A percentile compares a stretch with the other conserved stretches of the same genome.
Evolutionary conservation across 2,329 filamentous ascomycete genomes (phyloP).

Genomic region (Hymenoscyphus linearis): DNA sequence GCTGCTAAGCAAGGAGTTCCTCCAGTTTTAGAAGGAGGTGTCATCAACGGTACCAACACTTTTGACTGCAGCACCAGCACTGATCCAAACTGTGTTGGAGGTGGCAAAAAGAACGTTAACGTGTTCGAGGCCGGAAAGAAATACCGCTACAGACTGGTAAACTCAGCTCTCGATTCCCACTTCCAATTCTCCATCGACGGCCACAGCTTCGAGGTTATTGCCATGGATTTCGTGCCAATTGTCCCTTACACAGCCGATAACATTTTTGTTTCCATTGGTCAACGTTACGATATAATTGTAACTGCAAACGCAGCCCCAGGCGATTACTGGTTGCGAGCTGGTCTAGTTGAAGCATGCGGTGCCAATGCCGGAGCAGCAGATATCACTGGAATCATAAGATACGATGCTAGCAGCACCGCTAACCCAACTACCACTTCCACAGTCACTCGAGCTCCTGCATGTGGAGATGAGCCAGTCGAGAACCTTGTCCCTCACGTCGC

Average conservation of each 20-base stretch:
- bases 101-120: conserved; percentile 29
- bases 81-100: conserved; percentile 25
- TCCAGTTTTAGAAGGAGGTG: conserved; percentile 24
- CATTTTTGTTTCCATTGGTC: conserved; percentile 52
- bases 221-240: conserved; percentile 54
- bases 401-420: conserved; percentile 33
- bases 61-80: conserved; percentile 20
- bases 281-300: conserved; percentile 43
- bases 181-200: conserved; percentile 49
- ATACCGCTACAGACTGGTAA: conserved; percentile 41
- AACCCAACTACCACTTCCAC: conserved; percentile 28
- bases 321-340: conserved; percentile 51
- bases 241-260: conserved; percentile 45
- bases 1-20: conserved; percentile 20
- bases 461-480: conserved; percentile 29
- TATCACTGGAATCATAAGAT: conserved; percentile 38
- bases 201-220: conserved; percentile 53
- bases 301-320: conserved; percentile 49
- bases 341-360: conserved; percentile 46
- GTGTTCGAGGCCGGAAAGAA: conserved; percentile 34
- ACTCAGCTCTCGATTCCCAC: conserved; percentile 39
- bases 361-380: conserved; percentile 49
- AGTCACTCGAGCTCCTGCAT: conserved; percentile 18
- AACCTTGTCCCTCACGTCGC: conserved; percentile 28
- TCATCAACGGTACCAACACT: conserved; percentile 31